Base-by-base conservation (phyloP, 1,284 basidiomycete species). In the Sanguinoderma infundibulare region DNA sequence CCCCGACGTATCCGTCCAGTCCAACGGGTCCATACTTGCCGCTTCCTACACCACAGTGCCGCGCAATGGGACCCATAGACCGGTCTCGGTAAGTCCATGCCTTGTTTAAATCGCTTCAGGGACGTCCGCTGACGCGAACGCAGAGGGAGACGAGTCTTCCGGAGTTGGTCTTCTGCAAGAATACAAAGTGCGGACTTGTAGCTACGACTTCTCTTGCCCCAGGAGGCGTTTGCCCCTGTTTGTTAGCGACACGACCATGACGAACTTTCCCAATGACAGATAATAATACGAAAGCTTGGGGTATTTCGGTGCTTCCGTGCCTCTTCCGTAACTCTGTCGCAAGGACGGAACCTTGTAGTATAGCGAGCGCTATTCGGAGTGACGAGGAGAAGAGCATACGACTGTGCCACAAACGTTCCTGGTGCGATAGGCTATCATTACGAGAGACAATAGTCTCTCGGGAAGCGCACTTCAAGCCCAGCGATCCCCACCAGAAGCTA, bases 1-100 rank as follows among this genome's bases (percentile, higher is more conserved):
- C 20, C 66, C 63, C 5, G 63, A 67, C 55, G 49, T 67, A 26
- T 67, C 65, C 17, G 61, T 64, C 26, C 60, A 57, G 24, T 67
- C 65, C 3, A 60, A 64, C 30, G 62, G 59, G 2, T 67, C 65
- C 20, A 24, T 64, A 3, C 22, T 63, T 3, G 51, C 65, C 15
- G 51, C 38, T 6, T 63, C 61, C 3, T 62, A 56, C 22, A 38
- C 63, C 3, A 59, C 62, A 0, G 54, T 42, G 28, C 56, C 65
- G 34, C 62, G 55, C 22, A 46, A 34, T 34, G 39, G 40, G 8
- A 34, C 22, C 24, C 40, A 20, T 34, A 60, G 65, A 53, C 61
- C 62, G 3, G 36, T 60, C 2, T 63, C 60, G 54, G 65, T 67
- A 12, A 55, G 64, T 34, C 20, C 35, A 14, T 10, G 3, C n/a